These are phyloP conservation scores for Sparassis latifolia DNA, from an alignment of 1,284 basidiomycete genomes.

Conservation along the genomic window DNA sequence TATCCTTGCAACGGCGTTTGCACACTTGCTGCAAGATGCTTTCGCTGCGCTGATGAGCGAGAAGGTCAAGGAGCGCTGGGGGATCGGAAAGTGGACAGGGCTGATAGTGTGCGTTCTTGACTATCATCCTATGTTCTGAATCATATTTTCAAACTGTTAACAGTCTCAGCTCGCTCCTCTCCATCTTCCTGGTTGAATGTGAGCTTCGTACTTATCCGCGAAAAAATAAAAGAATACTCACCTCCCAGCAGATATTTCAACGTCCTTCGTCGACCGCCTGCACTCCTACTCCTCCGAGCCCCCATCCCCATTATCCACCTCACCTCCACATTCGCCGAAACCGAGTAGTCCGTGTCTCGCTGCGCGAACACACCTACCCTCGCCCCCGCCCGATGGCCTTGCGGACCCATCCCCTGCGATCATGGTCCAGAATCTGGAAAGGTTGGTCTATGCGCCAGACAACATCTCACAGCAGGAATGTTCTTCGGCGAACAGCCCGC, in stretches of 20 bases:
- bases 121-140: not conserved
- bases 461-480: too few relatives aligned
- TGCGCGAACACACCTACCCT: not conserved
- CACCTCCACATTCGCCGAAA: constrained; percentile 10
- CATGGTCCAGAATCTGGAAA: too few relatives aligned
- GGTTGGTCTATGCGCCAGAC: too few relatives aligned
- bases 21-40: constrained; percentile 70
- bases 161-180: constrained; percentile 56
- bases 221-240: not conserved
- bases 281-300: constrained; percentile 48
- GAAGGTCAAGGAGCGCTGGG: constrained; percentile 37
- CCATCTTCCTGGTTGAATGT: constrained; percentile 77
- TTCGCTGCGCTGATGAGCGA: constrained; percentile 52
- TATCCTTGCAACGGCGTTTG: constrained; percentile 74
- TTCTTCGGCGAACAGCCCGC: too few relatives aligned
- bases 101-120: constrained; percentile 55
- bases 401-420: too few relatives aligned
- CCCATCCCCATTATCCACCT: constrained; percentile 34
- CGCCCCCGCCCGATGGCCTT: too few relatives aligned
- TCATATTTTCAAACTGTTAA: not conserved
- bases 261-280: constrained; percentile 62
- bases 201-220: constrained; percentile 19
- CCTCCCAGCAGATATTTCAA: constrained; percentile 51
- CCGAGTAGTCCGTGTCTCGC: not conserved
- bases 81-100: constrained; percentile 52